These are phyloP conservation scores for Emericellopsis terricola DNA, from an alignment of 495 filamentous ascomycete genomes.

Conservation along the genomic window DNA sequence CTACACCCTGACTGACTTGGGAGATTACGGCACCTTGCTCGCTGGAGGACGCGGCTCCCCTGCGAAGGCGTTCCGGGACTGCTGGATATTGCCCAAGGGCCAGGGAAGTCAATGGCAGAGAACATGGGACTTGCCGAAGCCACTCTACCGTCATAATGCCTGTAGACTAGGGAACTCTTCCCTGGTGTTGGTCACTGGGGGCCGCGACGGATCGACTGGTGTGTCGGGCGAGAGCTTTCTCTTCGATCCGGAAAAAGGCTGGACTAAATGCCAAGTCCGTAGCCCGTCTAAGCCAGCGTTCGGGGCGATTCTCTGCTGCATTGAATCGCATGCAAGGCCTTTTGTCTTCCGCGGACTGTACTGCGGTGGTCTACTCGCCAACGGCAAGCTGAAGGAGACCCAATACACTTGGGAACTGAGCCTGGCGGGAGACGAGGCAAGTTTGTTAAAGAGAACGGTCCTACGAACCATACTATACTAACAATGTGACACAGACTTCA, in stretches of 20 bases:
- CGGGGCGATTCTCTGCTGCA: conserved; percentile 34
- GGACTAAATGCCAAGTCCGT: conserved; percentile 21
- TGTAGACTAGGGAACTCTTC: conserved; percentile 26
- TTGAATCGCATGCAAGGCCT: too few species aligned
- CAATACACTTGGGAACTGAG: conserved; percentile 31
- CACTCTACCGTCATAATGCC: conserved; percentile 59
- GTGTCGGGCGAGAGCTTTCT: conserved; percentile 45
- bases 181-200: conserved; percentile 48
- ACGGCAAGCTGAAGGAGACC: conserved; percentile 40
- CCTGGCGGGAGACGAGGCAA: conserved; percentile 5
- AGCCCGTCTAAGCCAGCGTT: conserved; percentile 34
- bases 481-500: too few species aligned
- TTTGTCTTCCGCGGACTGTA: conserved; percentile 41
- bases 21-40: conserved; percentile 33
- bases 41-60: conserved; percentile 71
- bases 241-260: conserved; percentile 34
- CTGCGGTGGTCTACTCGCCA: conserved; percentile 44
- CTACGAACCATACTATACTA: too few species aligned
- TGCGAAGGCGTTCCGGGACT: conserved; percentile 42
- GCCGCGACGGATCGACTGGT: conserved; percentile 37
- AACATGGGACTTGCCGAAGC: conserved; percentile 39
- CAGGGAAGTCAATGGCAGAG: conserved; percentile 33
- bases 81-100: conserved; percentile 46
- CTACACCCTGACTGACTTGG: conserved; percentile 51
- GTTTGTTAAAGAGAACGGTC: too few species aligned